Evolutionary conservation across 805 yeast species (phyloP), one percentile per base, ranked within the genome.

Genomic region (Yarrowia alimentaria): DNA sequence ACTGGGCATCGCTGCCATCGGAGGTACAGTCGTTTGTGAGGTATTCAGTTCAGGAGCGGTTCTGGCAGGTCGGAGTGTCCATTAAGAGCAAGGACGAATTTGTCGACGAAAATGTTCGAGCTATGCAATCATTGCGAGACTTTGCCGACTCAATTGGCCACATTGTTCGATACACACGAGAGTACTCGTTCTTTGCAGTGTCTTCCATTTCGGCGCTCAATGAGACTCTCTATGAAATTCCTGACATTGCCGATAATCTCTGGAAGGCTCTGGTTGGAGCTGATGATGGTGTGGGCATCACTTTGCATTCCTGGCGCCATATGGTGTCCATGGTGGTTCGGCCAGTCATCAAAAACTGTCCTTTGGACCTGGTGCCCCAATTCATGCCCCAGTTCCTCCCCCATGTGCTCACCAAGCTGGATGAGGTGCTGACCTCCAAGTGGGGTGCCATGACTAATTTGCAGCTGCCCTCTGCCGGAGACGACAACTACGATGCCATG

Each of bases 111-210:
- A 89, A 82, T 60, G 95, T 87, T 53, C 88, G 85, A 63, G 98
- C 99, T 0, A 87, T 93, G 72, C 84, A 85, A 56, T 90, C 99
- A 0, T 69, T 93, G 53, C 77, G 98, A 57, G 99, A 93, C 68
- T 93, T 93, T 73, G 98, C 99, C 0, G 98, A 94, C 64, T 85
- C 95, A 11, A 95, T 93, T 11, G 99, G 99, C 13, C 97, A 93
- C 65, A 86, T 88, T 61, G 83, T 93, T 12, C 75, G 99, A 60
- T 93, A 94, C 62, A 93, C 99, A 0, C 78, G 99, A 58, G 99
- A 93, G 66, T 93, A 94, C 64, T 95, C 96, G 2, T 85, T 89
- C 63, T 68, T 91, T 56, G 87, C 97, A 1, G 74, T 93, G 26
- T 90, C 94, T 13, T 86, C 96, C 1, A 84, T 93, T 47, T 79